Conservation (phyloP, 2,329 filamentous ascomycete species). For the Alternaria triticimaculans region DNA sequence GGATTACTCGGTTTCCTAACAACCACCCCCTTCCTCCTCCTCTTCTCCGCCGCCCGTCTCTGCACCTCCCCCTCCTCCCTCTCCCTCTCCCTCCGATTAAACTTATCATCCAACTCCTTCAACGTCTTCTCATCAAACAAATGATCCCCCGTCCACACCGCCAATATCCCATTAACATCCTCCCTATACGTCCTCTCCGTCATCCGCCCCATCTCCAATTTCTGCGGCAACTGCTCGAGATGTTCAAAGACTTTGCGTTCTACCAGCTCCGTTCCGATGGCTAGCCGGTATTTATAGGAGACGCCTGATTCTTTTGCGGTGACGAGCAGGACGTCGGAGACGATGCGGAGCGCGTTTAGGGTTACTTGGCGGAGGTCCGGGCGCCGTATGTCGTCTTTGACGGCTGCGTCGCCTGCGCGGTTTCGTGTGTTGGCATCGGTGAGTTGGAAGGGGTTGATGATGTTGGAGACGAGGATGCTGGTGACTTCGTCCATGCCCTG, state of each 20-base stretch:
- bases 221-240: slow-evolving; percentile 75
- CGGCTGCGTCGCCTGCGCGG: slow-evolving; percentile 21
- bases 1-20: slow-evolving; percentile 11
- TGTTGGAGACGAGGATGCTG: slow-evolving; percentile 83
- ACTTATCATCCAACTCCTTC: slow-evolving; percentile 33
- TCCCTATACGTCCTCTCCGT: slow-evolving; percentile 65
- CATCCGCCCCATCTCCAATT: slow-evolving; percentile 78
- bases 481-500: slow-evolving; percentile 89
- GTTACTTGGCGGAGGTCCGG: slow-evolving; percentile 33
- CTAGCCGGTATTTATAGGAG: slow-evolving; percentile 78
- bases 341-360: slow-evolving; percentile 73
- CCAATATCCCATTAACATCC: slow-evolving; percentile 42
- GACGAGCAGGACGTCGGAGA: slow-evolving; percentile 80
- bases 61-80: slow-evolving; percentile 65
- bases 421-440: slow-evolving; percentile 71
- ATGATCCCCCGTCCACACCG: slow-evolving; percentile 43
- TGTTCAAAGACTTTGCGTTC: slow-evolving; percentile 74
- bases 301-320: slow-evolving; percentile 36
- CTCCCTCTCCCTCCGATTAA: slow-evolving; percentile 50
- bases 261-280: slow-evolving; percentile 77
- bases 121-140: slow-evolving; percentile 41
- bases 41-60: slow-evolving; percentile 66
- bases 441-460: slow-evolving; percentile 76
- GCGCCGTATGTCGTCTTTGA: slow-evolving; percentile 30
- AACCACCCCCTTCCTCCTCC: slow-evolving; percentile 26